Evolutionary conservation across 768 basidiomycete species (phyloP).

Genomic region (Tricholoma matsutake): DNA sequence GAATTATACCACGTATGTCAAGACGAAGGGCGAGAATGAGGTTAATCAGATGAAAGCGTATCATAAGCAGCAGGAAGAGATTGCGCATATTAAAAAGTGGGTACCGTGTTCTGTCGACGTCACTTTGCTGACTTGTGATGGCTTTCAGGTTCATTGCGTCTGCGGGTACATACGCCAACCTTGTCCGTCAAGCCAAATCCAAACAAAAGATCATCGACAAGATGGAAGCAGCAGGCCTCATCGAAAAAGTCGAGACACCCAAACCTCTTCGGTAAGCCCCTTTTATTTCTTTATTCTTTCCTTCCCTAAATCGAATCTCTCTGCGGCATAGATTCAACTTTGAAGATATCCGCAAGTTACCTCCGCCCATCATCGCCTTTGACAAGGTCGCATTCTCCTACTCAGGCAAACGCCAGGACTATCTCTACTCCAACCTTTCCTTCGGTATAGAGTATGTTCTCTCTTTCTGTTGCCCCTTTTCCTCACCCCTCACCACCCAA

Average conservation of each 20-base stretch:
- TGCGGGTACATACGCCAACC: conserved; percentile 99
- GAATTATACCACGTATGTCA: conserved; percentile 96
- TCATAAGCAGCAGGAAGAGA: conserved; percentile 97
- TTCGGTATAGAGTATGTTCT: conserved; percentile 89
- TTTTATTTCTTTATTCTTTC: not conserved
- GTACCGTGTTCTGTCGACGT: conserved; percentile 16
- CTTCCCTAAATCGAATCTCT: not conserved
- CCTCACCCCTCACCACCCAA: conserved; percentile 31
- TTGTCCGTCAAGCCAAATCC: conserved; percentile 98
- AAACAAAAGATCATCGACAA: conserved; percentile 99
- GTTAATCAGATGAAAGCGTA: conserved; percentile 99
- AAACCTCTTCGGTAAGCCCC: conserved; percentile 54
- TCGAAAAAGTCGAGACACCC: conserved; percentile 83
- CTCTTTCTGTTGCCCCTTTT: not conserved
- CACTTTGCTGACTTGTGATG: not conserved
- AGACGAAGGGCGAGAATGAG: conserved; percentile 96
- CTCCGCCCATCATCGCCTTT: conserved; percentile 97
- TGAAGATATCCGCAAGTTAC: conserved; percentile 89
- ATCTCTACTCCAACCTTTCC: conserved; percentile 83
- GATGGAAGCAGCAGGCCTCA: conserved; percentile 98
- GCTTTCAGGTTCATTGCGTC: conserved; percentile 86
- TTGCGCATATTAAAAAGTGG: conserved; percentile 96
- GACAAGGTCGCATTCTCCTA: conserved; percentile 94
- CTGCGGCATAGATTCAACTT: conserved; percentile 76
- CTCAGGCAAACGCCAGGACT: conserved; percentile 84